Evolutionary conservation across 441 rosid species (phyloP).

Genomic region (Gossypium trilobum): DNA sequence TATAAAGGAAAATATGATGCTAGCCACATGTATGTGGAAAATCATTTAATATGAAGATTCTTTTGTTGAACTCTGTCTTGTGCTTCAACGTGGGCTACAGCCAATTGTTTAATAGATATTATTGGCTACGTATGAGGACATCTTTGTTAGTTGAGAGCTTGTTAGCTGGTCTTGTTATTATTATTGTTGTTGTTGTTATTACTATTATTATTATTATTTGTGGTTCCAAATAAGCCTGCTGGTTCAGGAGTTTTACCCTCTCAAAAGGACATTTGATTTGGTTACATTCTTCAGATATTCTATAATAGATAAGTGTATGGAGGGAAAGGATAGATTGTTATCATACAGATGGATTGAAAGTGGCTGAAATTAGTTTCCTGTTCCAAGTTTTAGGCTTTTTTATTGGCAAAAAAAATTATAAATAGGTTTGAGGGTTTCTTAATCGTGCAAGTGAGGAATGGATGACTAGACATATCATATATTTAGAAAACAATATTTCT

Average conservation of each 20-base stretch:
- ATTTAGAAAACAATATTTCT: background rate
- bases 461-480: background rate
- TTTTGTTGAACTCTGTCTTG: background rate
- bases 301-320: background rate
- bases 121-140: background rate
- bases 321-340: background rate
- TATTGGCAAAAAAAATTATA: background rate
- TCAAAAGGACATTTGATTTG: background rate
- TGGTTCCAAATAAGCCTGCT: background rate
- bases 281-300: background rate
- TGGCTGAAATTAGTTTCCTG: background rate
- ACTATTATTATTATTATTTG: background rate
- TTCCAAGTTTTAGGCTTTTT: background rate
- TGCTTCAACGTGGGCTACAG: background rate
- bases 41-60: background rate
- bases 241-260: background rate
- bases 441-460: background rate
- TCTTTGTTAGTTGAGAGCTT: background rate
- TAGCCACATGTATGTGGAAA: background rate
- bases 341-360: background rate
- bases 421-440: background rate
- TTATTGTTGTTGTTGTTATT: background rate
- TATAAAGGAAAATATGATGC: background rate
- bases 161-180: background rate
- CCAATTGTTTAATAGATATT: slow-evolving; percentile 9